These are phyloP conservation scores for Aaosphaeria arxii DNA, from an alignment of 2,329 filamentous ascomycete genomes.

Conservation along the genomic window DNA sequence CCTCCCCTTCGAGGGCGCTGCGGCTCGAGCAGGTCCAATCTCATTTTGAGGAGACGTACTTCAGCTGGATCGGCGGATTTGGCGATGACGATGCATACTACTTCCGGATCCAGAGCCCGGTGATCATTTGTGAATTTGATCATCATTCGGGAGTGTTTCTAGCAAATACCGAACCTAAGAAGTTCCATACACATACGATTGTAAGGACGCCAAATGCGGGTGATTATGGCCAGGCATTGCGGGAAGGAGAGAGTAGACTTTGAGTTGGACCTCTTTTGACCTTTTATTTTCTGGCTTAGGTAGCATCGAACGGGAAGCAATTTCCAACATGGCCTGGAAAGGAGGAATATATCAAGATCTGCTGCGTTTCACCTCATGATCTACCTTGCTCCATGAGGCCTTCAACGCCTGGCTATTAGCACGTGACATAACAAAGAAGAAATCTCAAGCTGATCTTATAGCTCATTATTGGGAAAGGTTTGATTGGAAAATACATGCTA, in stretches of 20 bases:
- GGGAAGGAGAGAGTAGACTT: constrained; percentile 14
- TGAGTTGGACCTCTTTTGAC: background rate
- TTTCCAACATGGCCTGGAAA: too few relatives aligned
- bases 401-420: too few relatives aligned
- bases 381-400: too few relatives aligned
- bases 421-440: too few relatives aligned
- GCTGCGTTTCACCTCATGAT: too few relatives aligned
- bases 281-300: too few relatives aligned
- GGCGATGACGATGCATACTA: constrained; percentile 70
- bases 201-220: constrained; percentile 70
- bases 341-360: too few relatives aligned
- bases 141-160: constrained; percentile 78
- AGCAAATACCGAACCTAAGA: constrained; percentile 68
- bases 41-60: constrained; percentile 70
- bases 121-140: constrained; percentile 73
- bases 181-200: constrained; percentile 77
- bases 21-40: constrained; percentile 54
- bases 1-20: constrained; percentile 51
- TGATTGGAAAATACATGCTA: too few relatives aligned
- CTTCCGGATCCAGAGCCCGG: constrained; percentile 73
- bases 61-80: constrained; percentile 73
- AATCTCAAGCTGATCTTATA: too few relatives aligned
- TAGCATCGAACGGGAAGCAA: too few relatives aligned
- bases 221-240: constrained; percentile 65
- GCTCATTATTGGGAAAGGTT: too few relatives aligned